These are phyloP conservation scores for Rhizopogon vesiculosus DNA, from an alignment of 768 basidiomycete genomes.

Conservation along the genomic window DNA sequence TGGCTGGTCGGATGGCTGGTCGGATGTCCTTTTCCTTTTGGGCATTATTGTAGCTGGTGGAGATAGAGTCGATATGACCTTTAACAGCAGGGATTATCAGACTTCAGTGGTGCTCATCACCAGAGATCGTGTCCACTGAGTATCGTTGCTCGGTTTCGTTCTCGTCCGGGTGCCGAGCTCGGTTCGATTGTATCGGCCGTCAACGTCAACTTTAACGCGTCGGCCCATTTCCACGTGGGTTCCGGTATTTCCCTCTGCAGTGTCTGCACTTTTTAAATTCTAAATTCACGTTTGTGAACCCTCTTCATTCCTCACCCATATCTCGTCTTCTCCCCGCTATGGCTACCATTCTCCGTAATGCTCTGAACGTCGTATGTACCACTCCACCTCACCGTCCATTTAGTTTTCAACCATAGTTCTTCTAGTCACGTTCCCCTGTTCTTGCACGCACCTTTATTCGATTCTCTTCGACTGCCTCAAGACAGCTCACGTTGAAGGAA, in stretches of 20 bases:
- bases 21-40: constrained; percentile 22
- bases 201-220: background rate
- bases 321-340: constrained; percentile 26
- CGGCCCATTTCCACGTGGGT: constrained; percentile 1
- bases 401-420: constrained; percentile 3
- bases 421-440: constrained; percentile 46
- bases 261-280: constrained; percentile 8
- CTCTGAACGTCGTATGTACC: constrained; percentile 29
- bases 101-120: too few species aligned
- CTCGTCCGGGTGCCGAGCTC: too few species aligned
- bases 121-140: too few species aligned
- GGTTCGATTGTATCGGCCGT: too few species aligned
- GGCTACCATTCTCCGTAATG: constrained; percentile 37
- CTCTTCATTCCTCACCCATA: background rate
- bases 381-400: constrained; percentile 30
- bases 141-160: too few species aligned
- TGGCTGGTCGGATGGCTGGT: background rate
- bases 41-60: constrained; percentile 15
- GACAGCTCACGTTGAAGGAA: constrained; percentile 83
- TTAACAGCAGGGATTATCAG: too few species aligned
- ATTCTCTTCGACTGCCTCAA: constrained; percentile 61
- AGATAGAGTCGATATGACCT: background rate
- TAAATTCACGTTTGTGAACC: too few species aligned
- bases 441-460: constrained; percentile 47
- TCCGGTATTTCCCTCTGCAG: constrained; percentile 26